Percentiles rank a stretch among this genome's conserved stretches.
phyloP scores from a whole-genome alignment of 2,329 filamentous ascomycete species.

The Penicillium sp. region DNA sequence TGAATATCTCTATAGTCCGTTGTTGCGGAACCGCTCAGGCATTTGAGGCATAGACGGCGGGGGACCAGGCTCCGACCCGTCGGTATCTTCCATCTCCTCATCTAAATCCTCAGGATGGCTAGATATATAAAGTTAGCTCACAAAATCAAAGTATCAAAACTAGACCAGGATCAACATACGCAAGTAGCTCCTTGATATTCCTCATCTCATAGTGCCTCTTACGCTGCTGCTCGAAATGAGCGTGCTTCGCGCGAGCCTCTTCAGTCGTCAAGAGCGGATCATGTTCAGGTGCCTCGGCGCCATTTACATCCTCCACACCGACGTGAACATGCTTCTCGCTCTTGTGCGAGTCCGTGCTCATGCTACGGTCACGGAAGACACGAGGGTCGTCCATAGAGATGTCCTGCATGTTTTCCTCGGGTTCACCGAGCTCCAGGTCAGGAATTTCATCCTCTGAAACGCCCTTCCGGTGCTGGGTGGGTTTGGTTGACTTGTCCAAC shows the following conservation, averaged over 20 bases:
- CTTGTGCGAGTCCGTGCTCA: constrained; percentile 43
- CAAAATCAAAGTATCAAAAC: background rate
- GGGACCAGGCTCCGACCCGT: constrained; percentile 22
- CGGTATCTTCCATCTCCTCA: constrained; percentile 54
- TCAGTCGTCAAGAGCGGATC: constrained; percentile 56
- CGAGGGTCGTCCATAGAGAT: constrained; percentile 43
- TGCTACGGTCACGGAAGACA: constrained; percentile 43
- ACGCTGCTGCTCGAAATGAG: constrained; percentile 82
- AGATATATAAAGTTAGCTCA: constrained; percentile 11
- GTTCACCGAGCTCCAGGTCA: constrained; percentile 85
- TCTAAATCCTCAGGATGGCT: constrained; percentile 65
- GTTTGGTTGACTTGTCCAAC: constrained; percentile 53
- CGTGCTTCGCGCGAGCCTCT: constrained; percentile 88
- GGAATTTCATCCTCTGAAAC: constrained; percentile 76
- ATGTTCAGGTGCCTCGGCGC: constrained; percentile 38
- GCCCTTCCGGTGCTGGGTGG: constrained; percentile 37
- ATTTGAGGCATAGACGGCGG: constrained; percentile 37
- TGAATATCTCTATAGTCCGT: constrained; percentile 18
- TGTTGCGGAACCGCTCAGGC: constrained; percentile 31
- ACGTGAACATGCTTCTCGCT: constrained; percentile 80
- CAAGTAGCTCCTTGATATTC: constrained; percentile 83
- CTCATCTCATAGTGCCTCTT: constrained; percentile 99
- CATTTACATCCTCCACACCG: constrained; percentile 46
- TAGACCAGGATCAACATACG: constrained; percentile 51
- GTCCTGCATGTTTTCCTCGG: constrained; percentile 67